These are phyloP conservation scores for Macrotyloma uniflorum DNA, from an alignment of 306 rosid genomes.

Conservation along the genomic window DNA sequence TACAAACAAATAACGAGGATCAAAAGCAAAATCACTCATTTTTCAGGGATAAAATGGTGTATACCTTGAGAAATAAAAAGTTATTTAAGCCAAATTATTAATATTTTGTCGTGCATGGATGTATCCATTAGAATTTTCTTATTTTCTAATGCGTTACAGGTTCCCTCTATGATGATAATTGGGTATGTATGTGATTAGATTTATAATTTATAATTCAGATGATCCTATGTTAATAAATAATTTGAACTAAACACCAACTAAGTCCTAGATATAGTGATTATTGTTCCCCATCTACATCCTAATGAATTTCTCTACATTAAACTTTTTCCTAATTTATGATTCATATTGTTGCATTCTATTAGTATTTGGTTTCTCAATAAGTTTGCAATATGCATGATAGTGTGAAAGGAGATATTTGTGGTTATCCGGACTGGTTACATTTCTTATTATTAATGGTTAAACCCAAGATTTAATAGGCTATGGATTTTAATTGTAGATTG, in stretches of 20 bases:
- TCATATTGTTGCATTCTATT: background rate
- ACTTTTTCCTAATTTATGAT: background rate
- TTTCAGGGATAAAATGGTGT: background rate
- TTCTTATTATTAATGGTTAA: background rate
- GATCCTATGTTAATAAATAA: background rate
- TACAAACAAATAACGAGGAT: background rate
- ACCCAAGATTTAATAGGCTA: background rate
- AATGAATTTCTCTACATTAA: background rate
- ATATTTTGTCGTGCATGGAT: background rate
- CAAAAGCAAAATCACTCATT: background rate
- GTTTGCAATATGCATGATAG: background rate
- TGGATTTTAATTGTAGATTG: background rate
- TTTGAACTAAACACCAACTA: background rate
- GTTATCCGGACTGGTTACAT: background rate
- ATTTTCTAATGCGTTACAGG: background rate
- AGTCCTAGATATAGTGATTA: background rate
- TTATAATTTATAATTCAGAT: background rate
- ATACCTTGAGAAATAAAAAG: background rate
- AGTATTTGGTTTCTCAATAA: background rate
- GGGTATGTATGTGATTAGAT: constrained; percentile 23
- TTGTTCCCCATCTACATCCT: constrained; percentile 1
- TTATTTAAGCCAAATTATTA: background rate
- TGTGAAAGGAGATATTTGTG: constrained; percentile 2
- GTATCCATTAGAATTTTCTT: background rate
- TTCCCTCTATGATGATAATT: background rate